Percentiles rank a stretch among this genome's conserved stretches.
Conservation (phyloP, 164 flowering plant species). For the Litsea cubeba region DNA sequence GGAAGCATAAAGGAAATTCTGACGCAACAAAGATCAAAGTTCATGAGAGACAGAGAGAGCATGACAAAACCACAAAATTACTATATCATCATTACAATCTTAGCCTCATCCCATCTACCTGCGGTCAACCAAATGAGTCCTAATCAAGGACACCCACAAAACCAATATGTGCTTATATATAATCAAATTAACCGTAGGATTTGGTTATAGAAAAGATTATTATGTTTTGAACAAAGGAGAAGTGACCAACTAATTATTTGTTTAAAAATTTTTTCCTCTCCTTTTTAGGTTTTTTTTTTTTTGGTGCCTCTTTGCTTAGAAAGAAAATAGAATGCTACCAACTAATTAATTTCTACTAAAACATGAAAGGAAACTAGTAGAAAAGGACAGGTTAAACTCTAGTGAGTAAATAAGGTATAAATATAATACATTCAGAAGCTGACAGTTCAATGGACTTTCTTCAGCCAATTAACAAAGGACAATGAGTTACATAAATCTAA, state of each 20-base stretch:
- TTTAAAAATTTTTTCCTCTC: background rate
- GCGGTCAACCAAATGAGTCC: no score
- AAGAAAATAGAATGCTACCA: background rate
- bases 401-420: background rate
- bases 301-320: background rate
- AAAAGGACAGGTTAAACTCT: background rate
- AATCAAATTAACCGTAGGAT: background rate
- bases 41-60: constrained; percentile 10
- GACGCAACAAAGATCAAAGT: constrained; percentile 24
- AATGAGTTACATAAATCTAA: background rate
- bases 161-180: background rate
- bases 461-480: background rate
- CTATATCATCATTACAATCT: no score
- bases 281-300: background rate
- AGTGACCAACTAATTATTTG: background rate
- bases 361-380: background rate
- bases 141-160: no score
- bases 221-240: background rate
- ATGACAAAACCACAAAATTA: no score
- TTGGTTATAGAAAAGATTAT: background rate
- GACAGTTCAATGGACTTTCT: background rate
- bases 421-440: background rate
- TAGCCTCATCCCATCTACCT: no score
- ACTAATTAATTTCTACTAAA: background rate
- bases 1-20: constrained; percentile 77